A percentile compares a stretch with the other conserved stretches of the same genome.
Conservation (phyloP, 1,284 basidiomycete genomes). For the Pseudozyma hubeiensis region DNA sequence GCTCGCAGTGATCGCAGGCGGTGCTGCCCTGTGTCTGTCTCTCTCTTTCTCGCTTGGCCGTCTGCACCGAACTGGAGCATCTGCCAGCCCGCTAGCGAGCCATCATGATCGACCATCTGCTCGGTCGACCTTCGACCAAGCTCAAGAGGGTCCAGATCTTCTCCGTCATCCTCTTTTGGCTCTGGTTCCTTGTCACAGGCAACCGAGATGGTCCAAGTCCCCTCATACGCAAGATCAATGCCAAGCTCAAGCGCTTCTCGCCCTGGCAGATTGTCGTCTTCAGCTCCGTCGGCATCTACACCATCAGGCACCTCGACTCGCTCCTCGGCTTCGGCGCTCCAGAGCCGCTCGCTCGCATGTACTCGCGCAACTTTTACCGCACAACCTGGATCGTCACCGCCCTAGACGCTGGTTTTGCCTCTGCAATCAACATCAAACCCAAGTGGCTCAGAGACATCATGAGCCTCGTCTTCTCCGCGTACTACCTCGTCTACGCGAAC, state of each 20-base stretch:
- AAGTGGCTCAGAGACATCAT: constrained; percentile 87
- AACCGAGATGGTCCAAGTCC: constrained; percentile 52
- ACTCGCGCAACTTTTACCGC: constrained; percentile 91
- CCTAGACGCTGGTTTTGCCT: constrained; percentile 96
- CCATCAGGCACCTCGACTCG: constrained; percentile 85
- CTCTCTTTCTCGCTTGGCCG: constrained; percentile 1
- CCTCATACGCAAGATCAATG: constrained; percentile 36
- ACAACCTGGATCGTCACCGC: constrained; percentile 91
- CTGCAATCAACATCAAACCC: constrained; percentile 90
- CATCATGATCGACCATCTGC: constrained; percentile 63
- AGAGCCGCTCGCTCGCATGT: constrained; percentile 84
- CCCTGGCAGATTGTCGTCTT: constrained; percentile 93
- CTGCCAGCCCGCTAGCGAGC: background rate
- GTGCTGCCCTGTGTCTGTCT: background rate
- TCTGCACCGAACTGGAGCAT: background rate
- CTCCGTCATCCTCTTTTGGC: constrained; percentile 58
- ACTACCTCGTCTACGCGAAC: constrained; percentile 93
- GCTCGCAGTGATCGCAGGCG: background rate
- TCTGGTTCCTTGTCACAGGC: constrained; percentile 43
- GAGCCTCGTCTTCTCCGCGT: constrained; percentile 78
- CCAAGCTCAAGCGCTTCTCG: constrained; percentile 75
- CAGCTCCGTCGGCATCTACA: constrained; percentile 85
- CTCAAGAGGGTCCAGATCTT: constrained; percentile 60
- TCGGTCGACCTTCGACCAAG: constrained; percentile 61
- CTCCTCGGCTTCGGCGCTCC: constrained; percentile 88